A percentile compares a stretch with the other conserved stretches of the same genome.
Conservation (phyloP, 208 protist species). For the Kentomonas sorsogonicus region DNA sequence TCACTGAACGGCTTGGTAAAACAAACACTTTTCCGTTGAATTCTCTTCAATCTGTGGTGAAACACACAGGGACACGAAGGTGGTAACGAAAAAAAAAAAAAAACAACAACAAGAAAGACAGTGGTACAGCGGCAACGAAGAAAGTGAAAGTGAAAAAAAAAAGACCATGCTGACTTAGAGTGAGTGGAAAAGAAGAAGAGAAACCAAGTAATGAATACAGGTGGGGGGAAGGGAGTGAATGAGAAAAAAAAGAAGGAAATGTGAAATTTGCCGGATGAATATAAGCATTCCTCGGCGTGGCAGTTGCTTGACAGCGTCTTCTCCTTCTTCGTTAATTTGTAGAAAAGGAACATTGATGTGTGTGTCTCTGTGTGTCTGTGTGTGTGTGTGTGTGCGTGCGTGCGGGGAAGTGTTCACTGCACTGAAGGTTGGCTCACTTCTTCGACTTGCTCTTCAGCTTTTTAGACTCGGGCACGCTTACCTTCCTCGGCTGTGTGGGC, state of each 20-base stretch:
- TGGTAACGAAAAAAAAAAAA: slow-evolving; percentile 2
- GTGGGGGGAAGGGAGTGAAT: background rate
- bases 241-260: slow-evolving; percentile 1
- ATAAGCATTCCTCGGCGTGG: no score
- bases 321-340: no score
- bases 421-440: no score
- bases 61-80: background rate
- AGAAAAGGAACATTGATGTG: background rate
- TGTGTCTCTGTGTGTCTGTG: background rate
- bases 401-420: background rate
- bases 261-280: no score
- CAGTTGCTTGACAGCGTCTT: slow-evolving; percentile 5
- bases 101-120: no score
- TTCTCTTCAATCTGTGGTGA: no score
- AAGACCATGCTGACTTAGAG: background rate
- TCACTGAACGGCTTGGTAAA: no score
- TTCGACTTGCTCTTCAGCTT: no score
- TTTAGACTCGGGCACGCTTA: no score
- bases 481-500: no score
- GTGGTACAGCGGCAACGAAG: no score
- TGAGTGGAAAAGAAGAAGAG: background rate
- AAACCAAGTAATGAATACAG: background rate
- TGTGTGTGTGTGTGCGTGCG: background rate
- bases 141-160: slow-evolving; percentile 3
- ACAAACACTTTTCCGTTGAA: no score